A percentile compares a stretch with the other conserved stretches of the same genome.
Evolutionary conservation across 352 stramenopile genomes (phyloP).

Genomic region (Pythium oligandrum): DNA sequence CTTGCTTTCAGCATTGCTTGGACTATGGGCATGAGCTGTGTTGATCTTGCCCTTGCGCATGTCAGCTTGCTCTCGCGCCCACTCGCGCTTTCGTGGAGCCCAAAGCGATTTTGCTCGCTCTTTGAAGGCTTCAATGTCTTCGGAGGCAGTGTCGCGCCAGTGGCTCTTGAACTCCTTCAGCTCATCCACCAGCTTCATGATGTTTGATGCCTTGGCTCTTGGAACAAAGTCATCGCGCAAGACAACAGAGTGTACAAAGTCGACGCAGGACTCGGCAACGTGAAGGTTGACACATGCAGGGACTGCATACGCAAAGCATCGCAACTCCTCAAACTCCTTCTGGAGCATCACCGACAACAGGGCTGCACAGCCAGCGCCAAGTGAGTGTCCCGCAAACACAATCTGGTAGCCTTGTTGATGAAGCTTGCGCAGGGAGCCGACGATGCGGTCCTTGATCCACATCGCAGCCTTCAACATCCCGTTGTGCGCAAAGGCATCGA

Average conservation of each 20-base stretch:
- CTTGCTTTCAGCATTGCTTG: background rate
- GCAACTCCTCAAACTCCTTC: constrained; percentile 75
- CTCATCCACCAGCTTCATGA: constrained; percentile 67
- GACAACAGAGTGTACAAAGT: constrained; percentile 82
- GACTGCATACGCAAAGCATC: constrained; percentile 85
- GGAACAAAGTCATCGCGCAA: constrained; percentile 84
- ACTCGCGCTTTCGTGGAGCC: constrained; percentile 77
- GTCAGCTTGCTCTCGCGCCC: constrained; percentile 64
- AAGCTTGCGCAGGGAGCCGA: constrained; percentile 64
- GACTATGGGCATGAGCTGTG: no score
- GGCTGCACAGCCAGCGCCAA: constrained; percentile 71
- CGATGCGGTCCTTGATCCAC: constrained; percentile 85
- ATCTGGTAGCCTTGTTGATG: constrained; percentile 79
- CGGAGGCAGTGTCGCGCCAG: constrained; percentile 72
- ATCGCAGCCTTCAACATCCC: constrained; percentile 83
- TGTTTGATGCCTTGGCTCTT: constrained; percentile 78
- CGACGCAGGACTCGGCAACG: constrained; percentile 66
- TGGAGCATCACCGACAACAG: constrained; percentile 82
- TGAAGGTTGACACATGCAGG: constrained; percentile 80
- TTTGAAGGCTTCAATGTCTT: constrained; percentile 80
- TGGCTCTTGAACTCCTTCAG: constrained; percentile 79
- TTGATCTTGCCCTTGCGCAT: constrained; percentile 22
- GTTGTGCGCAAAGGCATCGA: constrained; percentile 84
- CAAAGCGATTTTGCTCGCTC: constrained; percentile 79
- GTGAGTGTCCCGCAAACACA: constrained; percentile 75